A percentile compares a stretch with the other conserved stretches of the same genome.
Conservation (phyloP, 805 yeast species). For the Yamadazyma laniorum region DNA sequence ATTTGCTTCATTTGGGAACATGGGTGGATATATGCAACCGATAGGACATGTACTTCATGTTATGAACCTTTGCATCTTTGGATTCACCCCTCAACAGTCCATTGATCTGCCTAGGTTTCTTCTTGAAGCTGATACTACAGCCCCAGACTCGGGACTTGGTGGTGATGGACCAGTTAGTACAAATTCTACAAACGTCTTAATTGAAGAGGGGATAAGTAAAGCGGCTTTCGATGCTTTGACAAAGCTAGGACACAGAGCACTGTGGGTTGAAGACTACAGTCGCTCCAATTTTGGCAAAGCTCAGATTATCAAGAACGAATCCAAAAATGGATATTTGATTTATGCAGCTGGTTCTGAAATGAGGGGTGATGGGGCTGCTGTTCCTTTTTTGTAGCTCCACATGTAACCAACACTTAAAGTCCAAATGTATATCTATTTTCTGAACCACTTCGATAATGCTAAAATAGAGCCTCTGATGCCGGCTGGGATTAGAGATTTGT, state of each 20-base stretch:
- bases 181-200: constrained; percentile 53
- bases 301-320: constrained; percentile 59
- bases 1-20: constrained; percentile 74
- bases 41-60: constrained; percentile 81
- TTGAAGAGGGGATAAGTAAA: constrained; percentile 63
- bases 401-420: too few relatives aligned
- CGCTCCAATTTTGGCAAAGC: constrained; percentile 64
- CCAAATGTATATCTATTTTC: too few relatives aligned
- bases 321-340: constrained; percentile 41
- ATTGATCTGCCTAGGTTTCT: constrained; percentile 75
- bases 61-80: constrained; percentile 61
- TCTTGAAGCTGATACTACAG: constrained; percentile 50
- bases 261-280: constrained; percentile 37
- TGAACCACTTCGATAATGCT: too few relatives aligned
- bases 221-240: constrained; percentile 46
- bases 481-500: too few relatives aligned
- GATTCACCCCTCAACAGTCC: constrained; percentile 68
- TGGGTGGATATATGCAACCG: constrained; percentile 89
- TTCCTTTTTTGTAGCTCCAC: constrained; percentile 40
- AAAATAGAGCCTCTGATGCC: too few relatives aligned
- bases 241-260: constrained; percentile 57
- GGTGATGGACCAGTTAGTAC: constrained; percentile 64
- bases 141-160: constrained; percentile 47
- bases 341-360: constrained; percentile 73
- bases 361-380: constrained; percentile 85